Conservation (phyloP, 768 basidiomycete species). For the Boletus sp. region DNA sequence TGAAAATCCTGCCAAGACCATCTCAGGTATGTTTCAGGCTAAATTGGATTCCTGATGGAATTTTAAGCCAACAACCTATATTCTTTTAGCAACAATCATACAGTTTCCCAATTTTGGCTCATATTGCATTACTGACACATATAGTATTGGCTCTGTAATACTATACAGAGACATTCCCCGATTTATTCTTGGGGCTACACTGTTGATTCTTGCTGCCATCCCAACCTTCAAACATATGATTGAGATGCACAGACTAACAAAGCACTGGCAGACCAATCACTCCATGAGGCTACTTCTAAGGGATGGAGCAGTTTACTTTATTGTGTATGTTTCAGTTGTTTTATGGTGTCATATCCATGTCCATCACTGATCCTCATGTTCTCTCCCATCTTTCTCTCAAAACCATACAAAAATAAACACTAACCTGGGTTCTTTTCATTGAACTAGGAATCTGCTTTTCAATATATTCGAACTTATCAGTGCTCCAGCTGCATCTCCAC, state of each 20-base stretch:
- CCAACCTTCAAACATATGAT: neutral
- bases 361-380: too few relatives aligned
- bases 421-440: neutral
- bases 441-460: neutral
- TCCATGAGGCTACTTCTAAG: neutral
- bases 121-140: neutral
- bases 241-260: slow-evolving; percentile 3
- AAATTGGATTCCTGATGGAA: neutral
- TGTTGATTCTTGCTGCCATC: neutral
- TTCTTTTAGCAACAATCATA: neutral
- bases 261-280: slow-evolving; percentile 3
- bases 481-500: neutral
- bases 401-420: neutral
- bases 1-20: neutral
- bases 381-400: neutral
- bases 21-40: slow-evolving; percentile 1
- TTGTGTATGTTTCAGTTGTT: neutral
- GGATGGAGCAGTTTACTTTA: neutral
- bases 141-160: neutral
- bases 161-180: neutral
- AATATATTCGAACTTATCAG: neutral
- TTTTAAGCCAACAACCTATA: neutral
- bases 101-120: neutral
- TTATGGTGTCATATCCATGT: neutral
- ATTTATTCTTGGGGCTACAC: neutral